A percentile compares a stretch with the other conserved stretches of the same genome.
phyloP scores from a whole-genome alignment of 2,329 filamentous ascomycete species.

The Taxawa tesnikishii region DNA sequence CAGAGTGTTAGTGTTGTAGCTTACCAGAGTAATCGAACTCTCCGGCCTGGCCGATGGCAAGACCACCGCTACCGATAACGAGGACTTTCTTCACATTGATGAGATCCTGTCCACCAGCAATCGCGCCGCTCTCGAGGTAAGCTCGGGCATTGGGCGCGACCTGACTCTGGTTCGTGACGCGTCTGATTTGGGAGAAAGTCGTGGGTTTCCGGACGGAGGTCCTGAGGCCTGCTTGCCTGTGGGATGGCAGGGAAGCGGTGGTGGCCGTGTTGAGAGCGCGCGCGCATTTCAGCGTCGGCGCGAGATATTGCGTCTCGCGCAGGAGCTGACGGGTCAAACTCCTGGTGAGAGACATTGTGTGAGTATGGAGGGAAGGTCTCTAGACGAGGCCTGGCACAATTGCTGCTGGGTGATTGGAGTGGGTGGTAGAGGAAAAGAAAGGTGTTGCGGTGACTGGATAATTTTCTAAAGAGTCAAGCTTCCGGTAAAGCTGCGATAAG shows the following conservation, averaged over 20 bases:
- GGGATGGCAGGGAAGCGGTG: slow-evolving; percentile 7
- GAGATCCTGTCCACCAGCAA: slow-evolving; percentile 62
- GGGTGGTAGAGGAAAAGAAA: no score
- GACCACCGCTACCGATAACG: slow-evolving; percentile 88
- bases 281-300: slow-evolving; percentile 11
- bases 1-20: no score
- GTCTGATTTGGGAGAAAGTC: slow-evolving; percentile 13
- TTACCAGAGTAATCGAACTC: slow-evolving; percentile 97
- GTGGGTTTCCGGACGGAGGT: slow-evolving; percentile 11
- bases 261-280: slow-evolving; percentile 16
- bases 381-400: background rate
- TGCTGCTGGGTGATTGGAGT: no score
- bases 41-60: slow-evolving; percentile 93
- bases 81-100: slow-evolving; percentile 94
- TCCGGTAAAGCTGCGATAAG: no score
- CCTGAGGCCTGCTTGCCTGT: slow-evolving; percentile 7
- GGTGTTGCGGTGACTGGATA: no score
- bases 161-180: slow-evolving; percentile 36
- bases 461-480: no score
- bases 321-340: slow-evolving; percentile 19
- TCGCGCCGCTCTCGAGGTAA: slow-evolving; percentile 77
- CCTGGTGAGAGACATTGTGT: slow-evolving; percentile 20
- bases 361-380: background rate
- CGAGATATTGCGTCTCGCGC: slow-evolving; percentile 12
- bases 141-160: slow-evolving; percentile 71